Base-by-base conservation (phyloP, 176 grass and related monocot species). In the Bothriochloa decipiens region DNA sequence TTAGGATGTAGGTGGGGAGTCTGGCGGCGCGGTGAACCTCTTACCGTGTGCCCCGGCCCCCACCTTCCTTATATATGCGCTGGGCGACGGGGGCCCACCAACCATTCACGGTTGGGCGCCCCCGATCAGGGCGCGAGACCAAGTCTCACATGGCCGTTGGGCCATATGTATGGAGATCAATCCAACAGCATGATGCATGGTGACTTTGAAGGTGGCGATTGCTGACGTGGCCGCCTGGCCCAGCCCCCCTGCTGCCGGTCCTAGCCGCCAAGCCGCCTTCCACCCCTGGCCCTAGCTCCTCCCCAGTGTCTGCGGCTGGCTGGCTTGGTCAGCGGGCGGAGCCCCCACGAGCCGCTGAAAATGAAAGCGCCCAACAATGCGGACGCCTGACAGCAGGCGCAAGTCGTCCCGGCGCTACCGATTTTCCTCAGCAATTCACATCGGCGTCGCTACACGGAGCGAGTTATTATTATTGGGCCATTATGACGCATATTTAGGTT, bases 391-490 rank as follows among this genome's bases (percentile, higher is more conserved):
- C 64, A 43, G 35, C 74, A 11, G 28, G 33, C 58, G 57, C 29
- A 11, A 46, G 55, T 50, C 72, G 50, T 43, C 76, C 62, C 11
- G 8, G 8, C 16, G 61, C 15, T 53, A 41, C 16, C 4, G 0
- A 37, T 65, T 16, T 39, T 49, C 42, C 60, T 18, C 52, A 17
- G 4, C 49, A 43, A 33, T 32, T 58, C 81, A 43, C 55, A 72
- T 83, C 76, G 40, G 0, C 50, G 5, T 20, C 43, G 2, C 43
- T 26, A 20, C 14, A 22, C 18, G 15, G 0, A 76, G 53, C 3
- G 61, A 64, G 27, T 15, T 64, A 57, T 58, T 64, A 57, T 58
- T 75, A 74, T 74, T 74, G n/a, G 60, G 3, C 6, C 72, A 76
- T 26, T 41, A 13, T 16, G 65, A 23, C 41, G 29, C 27, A 65